Base-by-base conservation (phyloP, 257 asterid species). In the Haberlea rhodopensis region DNA sequence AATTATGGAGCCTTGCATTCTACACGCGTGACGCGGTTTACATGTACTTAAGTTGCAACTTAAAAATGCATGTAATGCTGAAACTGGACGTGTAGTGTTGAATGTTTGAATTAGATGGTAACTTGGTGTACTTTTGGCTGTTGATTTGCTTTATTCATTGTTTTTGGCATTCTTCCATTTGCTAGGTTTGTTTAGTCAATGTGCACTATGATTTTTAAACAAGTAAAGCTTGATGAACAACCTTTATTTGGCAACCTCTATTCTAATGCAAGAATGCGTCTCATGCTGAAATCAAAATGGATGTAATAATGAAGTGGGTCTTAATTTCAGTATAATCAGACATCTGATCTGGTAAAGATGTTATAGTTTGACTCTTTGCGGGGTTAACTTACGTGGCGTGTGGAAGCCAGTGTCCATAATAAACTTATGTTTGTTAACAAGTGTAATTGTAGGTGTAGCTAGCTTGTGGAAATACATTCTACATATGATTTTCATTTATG, bases 391-490 rank as follows among this genome's bases (percentile, higher is more conserved):
- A n/a, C n/a, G n/a, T n/a, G n/a, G n/a, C n/a, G n/a, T n/a, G n/a
- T n/a, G n/a, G n/a, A n/a, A n/a, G n/a, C n/a, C n/a, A n/a, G n/a
- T n/a, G 28, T 53, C 70, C 16, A 46, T 23, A 25, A 11, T 22
- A 52, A 63, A 65, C 61, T 51, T 62, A 53, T 32, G 46, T 53
- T 8, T 52, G 15, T 61, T 24, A 45, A 53, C 58, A 5, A 19
- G 6, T 4, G 31, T 75, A 60, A 60, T 52, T 68, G 64, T 60
- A 26, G 16, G 28, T 21, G 59, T 60, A 65, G 43, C 19, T 29
- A 26, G 58, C 40, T 10, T n/a, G 13, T 6, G 15, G 22, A 62
- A 25, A 27, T 19, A 32, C 32, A 23, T 23, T 8, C 6, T 32
- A 29, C 34, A 5, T 29, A 29, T 29, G 34, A 6, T 29, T 29